These are phyloP conservation scores for Polyrhizophydium stewartii DNA, from an alignment of 371 early-diverging fungal species.

Conservation along the genomic window DNA sequence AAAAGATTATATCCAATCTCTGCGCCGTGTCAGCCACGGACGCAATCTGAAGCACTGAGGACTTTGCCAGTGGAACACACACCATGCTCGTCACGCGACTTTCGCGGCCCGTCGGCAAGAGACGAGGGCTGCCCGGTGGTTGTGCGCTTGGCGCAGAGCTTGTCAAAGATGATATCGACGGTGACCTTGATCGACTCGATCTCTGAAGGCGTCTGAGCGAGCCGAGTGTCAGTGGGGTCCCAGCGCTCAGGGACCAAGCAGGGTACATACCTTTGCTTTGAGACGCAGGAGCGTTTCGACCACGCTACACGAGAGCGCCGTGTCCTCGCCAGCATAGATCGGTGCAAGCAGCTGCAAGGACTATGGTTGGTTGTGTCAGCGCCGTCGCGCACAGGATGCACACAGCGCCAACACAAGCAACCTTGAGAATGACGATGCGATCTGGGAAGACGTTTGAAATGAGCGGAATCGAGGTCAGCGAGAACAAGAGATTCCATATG, in stretches of 20 bases:
- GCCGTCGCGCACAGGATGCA: neutral
- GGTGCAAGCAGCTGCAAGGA: slow-evolving; percentile 39
- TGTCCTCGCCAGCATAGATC: slow-evolving; percentile 32
- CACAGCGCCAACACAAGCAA: too few relatives aligned
- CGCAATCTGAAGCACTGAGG: too few relatives aligned
- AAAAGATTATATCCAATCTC: slow-evolving; percentile 30
- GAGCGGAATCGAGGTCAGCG: slow-evolving; percentile 34
- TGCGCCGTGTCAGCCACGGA: too few relatives aligned
- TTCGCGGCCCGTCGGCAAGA: too few relatives aligned
- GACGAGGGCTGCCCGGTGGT: slow-evolving; percentile 7
- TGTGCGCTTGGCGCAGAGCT: slow-evolving; percentile 15
- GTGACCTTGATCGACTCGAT: slow-evolving; percentile 37
- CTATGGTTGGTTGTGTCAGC: slow-evolving; percentile 14
- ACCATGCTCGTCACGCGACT: neutral
- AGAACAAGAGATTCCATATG: slow-evolving; percentile 49
- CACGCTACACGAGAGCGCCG: slow-evolving; percentile 32
- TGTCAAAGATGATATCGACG: slow-evolving; percentile 36
- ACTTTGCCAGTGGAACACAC: too few relatives aligned
- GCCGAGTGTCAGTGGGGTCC: neutral
- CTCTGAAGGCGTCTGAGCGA: slow-evolving; percentile 33
- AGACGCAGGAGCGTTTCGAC: slow-evolving; percentile 33
- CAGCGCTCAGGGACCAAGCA: neutral
- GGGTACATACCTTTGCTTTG: slow-evolving; percentile 31
- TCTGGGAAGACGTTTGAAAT: slow-evolving; percentile 43
- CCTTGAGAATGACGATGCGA: slow-evolving; percentile 43